Evolutionary conservation across 73 alveolate species (phyloP), one percentile per base, ranked within the genome.

Genomic region (Strombidium stylifer): DNA sequence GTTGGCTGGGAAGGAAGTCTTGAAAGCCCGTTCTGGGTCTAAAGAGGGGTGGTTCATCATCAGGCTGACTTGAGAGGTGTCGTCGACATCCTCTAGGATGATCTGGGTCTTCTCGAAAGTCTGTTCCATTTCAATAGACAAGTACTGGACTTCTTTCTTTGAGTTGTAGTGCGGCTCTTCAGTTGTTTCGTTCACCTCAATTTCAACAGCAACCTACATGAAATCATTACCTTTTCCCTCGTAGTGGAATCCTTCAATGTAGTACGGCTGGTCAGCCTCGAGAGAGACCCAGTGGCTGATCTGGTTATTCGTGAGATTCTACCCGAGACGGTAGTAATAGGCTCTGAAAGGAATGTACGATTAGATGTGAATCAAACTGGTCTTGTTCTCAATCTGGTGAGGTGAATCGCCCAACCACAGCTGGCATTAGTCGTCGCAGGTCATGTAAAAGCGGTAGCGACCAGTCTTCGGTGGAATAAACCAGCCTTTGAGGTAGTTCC

Each of bases 381-480:
- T n/a, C n/a, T n/a, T n/a, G n/a, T n/a, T n/a, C n/a, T n/a, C n/a
- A n/a, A n/a, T n/a, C n/a, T n/a, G n/a, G n/a, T n/a, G n/a, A n/a
- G n/a, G n/a, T n/a, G n/a, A n/a, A 14, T 19, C 21, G 3, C 70
- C 54, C 16, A 56, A n/a, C 5, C 3, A 7, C 4, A 56, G 51
- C 2, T 2, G 1, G 70, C 70, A 56, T 4, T 12, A 6, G 24
- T 56, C 70, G 26, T 56, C 70, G 24, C 70, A 56, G 39, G 70
- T 8, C 52, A 56, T 32, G 20, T 56, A 56, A 45, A 56, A 56
- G 34, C 70, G 34, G 70, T 34, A 56, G 2, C 21, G 34, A 1
- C 55, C 70, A 32, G 37, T 56, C 16, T 21, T 54, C 18, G 70
- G 70, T 56, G 70, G 41, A 16, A 36, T 56, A 41, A 56, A 56